Percentiles rank a stretch among this genome's conserved stretches.
These are phyloP conservation scores for Ophiostoma novo-ulmi DNA, from an alignment of 2,329 filamentous ascomycete genomes.

Conservation along the genomic window DNA sequence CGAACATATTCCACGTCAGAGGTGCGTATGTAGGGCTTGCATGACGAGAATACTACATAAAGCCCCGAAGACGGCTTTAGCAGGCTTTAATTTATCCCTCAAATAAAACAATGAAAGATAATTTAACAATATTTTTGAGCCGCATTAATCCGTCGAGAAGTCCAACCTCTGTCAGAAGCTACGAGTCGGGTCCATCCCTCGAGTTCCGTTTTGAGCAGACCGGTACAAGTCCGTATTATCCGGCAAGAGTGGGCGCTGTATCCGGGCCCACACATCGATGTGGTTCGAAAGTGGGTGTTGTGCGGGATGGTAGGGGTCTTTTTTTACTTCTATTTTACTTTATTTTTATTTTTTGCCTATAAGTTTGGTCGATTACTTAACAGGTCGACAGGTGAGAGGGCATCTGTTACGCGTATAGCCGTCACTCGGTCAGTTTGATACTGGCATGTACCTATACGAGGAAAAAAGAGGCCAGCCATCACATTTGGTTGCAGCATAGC, in stretches of 20 bases:
- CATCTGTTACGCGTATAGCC: neutral
- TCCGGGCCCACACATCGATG: slow-evolving; percentile 6
- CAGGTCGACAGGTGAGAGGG: neutral
- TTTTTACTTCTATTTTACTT: neutral
- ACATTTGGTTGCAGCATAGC: neutral
- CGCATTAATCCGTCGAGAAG: neutral
- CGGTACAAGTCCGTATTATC: neutral
- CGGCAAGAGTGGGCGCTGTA: neutral
- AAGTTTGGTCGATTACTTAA: too few species aligned
- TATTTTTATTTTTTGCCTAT: neutral
- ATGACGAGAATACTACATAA: slow-evolving; percentile 1
- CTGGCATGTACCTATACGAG: neutral
- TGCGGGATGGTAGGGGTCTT: neutral
- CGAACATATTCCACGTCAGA: neutral
- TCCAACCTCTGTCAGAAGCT: neutral
- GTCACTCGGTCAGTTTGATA: neutral
- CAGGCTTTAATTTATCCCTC: neutral
- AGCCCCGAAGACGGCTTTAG: neutral
- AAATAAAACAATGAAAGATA: neutral
- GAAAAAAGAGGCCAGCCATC: neutral
- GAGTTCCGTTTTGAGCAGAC: neutral
- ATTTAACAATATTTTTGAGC: neutral
- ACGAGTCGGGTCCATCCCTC: neutral
- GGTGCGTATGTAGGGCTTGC: neutral
- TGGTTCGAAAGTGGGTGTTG: neutral